Evolutionary conservation across 208 protist genomes (phyloP), one percentile per base, ranked within the genome.

Genomic region (Porcisia deanei): DNA sequence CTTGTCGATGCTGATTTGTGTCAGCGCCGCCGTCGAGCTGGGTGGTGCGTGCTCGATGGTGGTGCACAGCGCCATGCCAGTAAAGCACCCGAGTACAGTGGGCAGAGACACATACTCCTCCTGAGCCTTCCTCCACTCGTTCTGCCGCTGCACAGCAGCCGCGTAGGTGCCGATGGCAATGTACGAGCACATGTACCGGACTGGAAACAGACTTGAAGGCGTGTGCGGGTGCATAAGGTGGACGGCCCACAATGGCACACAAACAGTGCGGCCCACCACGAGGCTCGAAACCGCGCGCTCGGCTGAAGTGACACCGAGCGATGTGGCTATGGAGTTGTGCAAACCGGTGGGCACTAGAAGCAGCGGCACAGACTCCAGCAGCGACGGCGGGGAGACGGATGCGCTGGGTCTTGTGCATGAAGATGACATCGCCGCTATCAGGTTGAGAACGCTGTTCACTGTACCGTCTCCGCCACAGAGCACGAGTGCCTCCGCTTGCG

Each of bases 381-480:
- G 20, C 49, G 77, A 66, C 34, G 43, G 77, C 10, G 61, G 47
- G 39, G 70, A 41, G 18, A 73, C 37, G n/a, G 18, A 10, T 43
- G 58, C 18, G 58, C 34, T 57, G 12, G 64, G 6, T 37, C 63
- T 30, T n/a, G 49, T 16, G 18, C 63, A 9, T n/a, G 65, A 53
- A 22, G 66, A 22, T 16, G 57, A 18, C 52, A 78, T 75, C 22
- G 58, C 59, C 0, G 74, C 87, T 8, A 95, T 59, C n/a, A 87
- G 71, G 64, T 96, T 94, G 22, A 89, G 85, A 16, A 90, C 79
- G 59, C 85, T 88, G 77, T 86, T 91, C 53, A 96, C 71, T 8
- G 92, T 96, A 37, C 92, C 92, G 70, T 96, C 92, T 14, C 92
- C 92, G 45, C 92, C 92, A 66, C 82, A 88, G 4, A 94, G 80